Conservation (phyloP, 2,329 filamentous ascomycete species). For the Trichoderma polysporum region DNA sequence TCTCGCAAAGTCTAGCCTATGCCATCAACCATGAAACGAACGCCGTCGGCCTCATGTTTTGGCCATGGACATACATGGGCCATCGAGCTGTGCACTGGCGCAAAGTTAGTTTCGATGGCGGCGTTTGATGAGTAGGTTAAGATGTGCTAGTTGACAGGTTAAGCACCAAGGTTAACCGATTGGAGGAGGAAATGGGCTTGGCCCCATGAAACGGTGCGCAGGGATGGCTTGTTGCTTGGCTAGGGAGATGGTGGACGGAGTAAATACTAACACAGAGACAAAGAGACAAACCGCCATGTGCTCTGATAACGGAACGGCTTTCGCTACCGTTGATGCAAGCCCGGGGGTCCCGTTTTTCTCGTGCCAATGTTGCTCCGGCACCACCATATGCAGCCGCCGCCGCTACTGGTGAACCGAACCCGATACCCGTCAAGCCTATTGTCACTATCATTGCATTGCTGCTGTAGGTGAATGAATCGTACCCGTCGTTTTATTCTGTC, state of each 20-base stretch:
- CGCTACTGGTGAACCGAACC: constrained; percentile 4
- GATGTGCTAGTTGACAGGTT: constrained; percentile 1
- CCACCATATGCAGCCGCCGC: neutral
- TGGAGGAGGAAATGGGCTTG: neutral
- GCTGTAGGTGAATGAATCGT: neutral
- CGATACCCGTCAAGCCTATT: neutral
- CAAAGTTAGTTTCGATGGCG: constrained; percentile 11
- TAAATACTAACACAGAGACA: neutral
- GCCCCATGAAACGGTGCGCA: neutral
- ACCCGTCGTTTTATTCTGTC: neutral
- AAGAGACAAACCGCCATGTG: neutral
- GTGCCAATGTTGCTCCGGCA: neutral
- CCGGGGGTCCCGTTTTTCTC: neutral
- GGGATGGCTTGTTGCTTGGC: neutral
- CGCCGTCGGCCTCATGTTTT: neutral
- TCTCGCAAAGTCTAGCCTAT: neutral
- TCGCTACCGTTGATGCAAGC: neutral
- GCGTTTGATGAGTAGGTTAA: neutral
- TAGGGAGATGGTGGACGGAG: neutral
- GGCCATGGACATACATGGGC: neutral
- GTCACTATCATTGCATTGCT: neutral
- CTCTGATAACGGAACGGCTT: neutral
- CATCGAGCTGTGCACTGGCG: neutral
- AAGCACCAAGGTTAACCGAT: neutral
- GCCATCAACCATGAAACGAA: neutral